Conservation (phyloP, 805 yeast species). For the Suhomyces faveliae region DNA sequence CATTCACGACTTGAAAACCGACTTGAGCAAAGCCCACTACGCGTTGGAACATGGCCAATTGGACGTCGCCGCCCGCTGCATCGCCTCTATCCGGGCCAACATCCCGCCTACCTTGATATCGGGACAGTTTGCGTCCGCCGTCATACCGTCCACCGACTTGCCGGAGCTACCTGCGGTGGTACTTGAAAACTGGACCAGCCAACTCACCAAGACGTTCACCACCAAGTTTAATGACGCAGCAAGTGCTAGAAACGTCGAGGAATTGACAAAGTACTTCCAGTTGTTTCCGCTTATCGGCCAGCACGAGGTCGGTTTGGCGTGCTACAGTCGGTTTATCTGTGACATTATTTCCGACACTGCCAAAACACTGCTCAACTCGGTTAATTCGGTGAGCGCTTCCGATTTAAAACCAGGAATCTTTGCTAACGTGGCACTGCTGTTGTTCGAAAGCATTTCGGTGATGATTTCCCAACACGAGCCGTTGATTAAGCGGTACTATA, state of each 20-base stretch:
- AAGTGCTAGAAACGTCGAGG: conserved; percentile 56
- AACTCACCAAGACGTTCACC: conserved; percentile 56
- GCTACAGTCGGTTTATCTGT: conserved; percentile 85
- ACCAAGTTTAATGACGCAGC: conserved; percentile 73
- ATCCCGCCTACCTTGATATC: conserved; percentile 53
- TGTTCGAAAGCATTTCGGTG: conserved; percentile 81
- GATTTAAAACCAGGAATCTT: conserved; percentile 47
- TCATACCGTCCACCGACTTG: conserved; percentile 82
- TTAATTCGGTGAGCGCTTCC: conserved; percentile 19
- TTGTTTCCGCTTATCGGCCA: conserved; percentile 84
- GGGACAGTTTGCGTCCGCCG: conserved; percentile 72
- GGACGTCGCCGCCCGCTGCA: conserved; percentile 74
- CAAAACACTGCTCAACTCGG: conserved; percentile 56
- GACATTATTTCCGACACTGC: conserved; percentile 79
- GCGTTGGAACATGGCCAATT: conserved; percentile 71
- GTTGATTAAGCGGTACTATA: conserved; percentile 68
- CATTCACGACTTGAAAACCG: conserved; percentile 63
- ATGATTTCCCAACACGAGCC: conserved; percentile 86
- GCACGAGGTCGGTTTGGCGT: conserved; percentile 65
- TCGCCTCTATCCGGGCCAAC: conserved; percentile 36
- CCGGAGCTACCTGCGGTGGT: conserved; percentile 73
- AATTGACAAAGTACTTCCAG: conserved; percentile 76
- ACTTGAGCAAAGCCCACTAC: conserved; percentile 61
- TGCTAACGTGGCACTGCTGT: conserved; percentile 58
- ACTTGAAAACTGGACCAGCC: conserved; percentile 55